phyloP scores from a whole-genome alignment of 2,329 filamentous ascomycete species.

The Neopestalotiopsis rosae region DNA sequence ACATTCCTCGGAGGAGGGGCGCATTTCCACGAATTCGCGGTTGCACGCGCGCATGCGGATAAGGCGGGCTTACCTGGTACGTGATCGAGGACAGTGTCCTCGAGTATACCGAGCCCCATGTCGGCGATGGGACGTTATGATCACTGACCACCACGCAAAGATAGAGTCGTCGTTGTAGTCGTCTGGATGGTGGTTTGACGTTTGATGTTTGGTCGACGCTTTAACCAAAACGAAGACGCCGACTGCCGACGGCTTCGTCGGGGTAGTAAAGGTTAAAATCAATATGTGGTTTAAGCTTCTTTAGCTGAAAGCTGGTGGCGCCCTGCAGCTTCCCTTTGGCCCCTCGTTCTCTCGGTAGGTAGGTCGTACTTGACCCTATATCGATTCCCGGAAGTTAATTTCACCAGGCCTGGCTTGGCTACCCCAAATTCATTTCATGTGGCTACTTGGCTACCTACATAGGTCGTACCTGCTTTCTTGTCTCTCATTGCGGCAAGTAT shows the following conservation, averaged over 20 bases:
- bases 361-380: too few relatives aligned
- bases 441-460: too few relatives aligned
- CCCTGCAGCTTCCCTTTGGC: constrained; percentile 20
- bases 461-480: too few relatives aligned
- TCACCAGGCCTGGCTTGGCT: too few relatives aligned
- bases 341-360: too few relatives aligned
- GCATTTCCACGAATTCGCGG: neutral
- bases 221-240: too few relatives aligned
- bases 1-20: neutral
- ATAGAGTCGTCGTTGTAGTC: too few relatives aligned
- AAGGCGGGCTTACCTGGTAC: constrained; percentile 69
- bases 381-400: neutral
- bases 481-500: too few relatives aligned
- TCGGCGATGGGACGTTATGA: constrained; percentile 22
- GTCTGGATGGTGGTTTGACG: neutral
- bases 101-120: constrained; percentile 77
- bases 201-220: neutral
- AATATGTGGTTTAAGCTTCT: neutral
- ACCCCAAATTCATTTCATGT: too few relatives aligned
- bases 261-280: neutral
- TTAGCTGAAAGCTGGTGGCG: constrained; percentile 10
- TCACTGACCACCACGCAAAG: too few relatives aligned
- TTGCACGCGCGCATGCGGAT: neutral
- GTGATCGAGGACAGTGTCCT: constrained; percentile 68
- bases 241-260: neutral